Evolutionary conservation across 2,329 filamentous ascomycete genomes (phyloP), one percentile per base, ranked within the genome.

Genomic region (Ascochyta pisi): DNA sequence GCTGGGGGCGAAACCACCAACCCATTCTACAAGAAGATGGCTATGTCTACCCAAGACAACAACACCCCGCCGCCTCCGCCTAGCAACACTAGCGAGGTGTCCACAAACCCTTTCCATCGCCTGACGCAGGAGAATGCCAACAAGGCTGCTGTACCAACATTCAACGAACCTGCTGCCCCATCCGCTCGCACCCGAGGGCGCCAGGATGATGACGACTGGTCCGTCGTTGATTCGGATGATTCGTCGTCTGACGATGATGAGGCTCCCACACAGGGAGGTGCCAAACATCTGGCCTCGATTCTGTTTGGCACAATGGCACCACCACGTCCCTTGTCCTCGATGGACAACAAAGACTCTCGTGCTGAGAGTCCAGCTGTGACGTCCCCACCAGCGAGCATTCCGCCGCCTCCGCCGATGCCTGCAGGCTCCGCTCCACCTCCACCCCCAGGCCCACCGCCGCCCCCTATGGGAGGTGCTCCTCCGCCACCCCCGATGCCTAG

Each of bases 271-370:
- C 88, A 91, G 16, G 90, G 90, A 46, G 91, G 91, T 50, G 95
- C 95, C 44, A 95, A 96, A 58, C 91, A 96, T 67, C 85, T 99
- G 34, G 95, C 95, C 15, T 96, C 91, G 6, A 95, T 97, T 58
- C 83, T 99, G 19, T 99, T 99, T 73, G 94, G 95, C 56, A 96
- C 93, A 47, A 98, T 99, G 93, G 94, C 86, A 9, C 94, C 95
- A 35, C 94, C 95, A 13, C 87, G 94, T 47, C 93, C 94, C 27
- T 78, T 97, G 40, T 96, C 91, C 19, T 89, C 92, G 6, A 87
- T 91, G 74, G 92, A 90, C 50, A 87, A 90, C 63, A 90, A 90
- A 66, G 78, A 78, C 53, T 75, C 81, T 35, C 53, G 75, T 73
- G 53, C 77, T 63, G 43, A 79, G 68, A 68, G 78, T 76, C 57